Base-by-base conservation (phyloP, 2,329 filamentous ascomycete species). In the Penicillium sp. region DNA sequence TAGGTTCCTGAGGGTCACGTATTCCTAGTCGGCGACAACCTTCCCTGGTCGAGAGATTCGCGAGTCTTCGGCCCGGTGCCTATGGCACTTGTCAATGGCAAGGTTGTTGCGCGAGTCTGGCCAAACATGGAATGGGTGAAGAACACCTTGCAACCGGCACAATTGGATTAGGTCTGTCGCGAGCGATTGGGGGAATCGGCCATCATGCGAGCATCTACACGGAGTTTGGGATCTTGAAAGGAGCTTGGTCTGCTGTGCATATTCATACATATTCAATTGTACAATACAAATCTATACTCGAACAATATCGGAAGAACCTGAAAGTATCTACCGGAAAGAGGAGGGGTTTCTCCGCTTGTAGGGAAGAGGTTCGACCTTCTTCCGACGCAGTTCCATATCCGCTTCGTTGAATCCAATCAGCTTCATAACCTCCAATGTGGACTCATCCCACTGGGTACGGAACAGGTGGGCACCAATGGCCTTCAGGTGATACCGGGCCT, bases 1-100 rank as follows among this genome's bases (percentile, higher is more conserved):
- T 63, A 95, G 88, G 83, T 98, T 13, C 93, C 93, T 0, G 78
- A 87, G 64, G 93, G 93, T 1, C 93, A 98, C 75, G 95, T 90
- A 63, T 97, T 89, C 82, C 75, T 96, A 6, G 81, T 84, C 2
- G 93, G 93, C 2, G 93, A 98, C 70, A 97, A 97, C 69, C 66
- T 95, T 53, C 78, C 82, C 3, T 86, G 81, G 62, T 96, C 90
- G 23, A 77, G 89, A 56, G 93, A 98, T 74, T 96, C 90, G 38
- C 83, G 93, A 54, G 77, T 84, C 35, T 95, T 87, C 72, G 93
- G 93, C 0, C 89, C 93, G 0, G 68, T 98, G 25, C 93, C 93
- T 0, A 74, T 98, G 64, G 92, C 82, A 1, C 74, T 98, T 55
- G 81, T 98, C 39, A 84, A 80, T 61, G 90, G 90, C 41, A 97